These are phyloP conservation scores for Neurospora intermedia DNA, from an alignment of 495 filamentous ascomycete genomes.

Conservation along the genomic window DNA sequence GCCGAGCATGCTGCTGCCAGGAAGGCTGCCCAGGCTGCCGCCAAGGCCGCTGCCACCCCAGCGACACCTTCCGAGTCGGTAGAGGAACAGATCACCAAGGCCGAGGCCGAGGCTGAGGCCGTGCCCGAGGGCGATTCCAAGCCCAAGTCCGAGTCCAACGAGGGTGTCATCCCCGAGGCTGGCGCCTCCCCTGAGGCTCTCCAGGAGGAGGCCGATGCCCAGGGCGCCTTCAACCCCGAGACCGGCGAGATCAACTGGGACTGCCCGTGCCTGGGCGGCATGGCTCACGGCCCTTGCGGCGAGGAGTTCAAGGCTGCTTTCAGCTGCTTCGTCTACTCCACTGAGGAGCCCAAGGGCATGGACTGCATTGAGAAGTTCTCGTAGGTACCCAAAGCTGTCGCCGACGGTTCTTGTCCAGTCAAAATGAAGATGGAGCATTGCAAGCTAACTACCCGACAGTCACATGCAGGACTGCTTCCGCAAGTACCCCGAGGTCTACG, in stretches of 20 bases:
- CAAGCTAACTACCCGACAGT: slow-evolving; percentile 36
- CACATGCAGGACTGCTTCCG: slow-evolving; percentile 97
- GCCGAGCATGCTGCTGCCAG: slow-evolving; percentile 11
- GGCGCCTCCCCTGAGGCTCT: slow-evolving; percentile 42
- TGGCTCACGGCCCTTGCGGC: slow-evolving; percentile 94
- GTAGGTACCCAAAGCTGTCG: slow-evolving; percentile 36
- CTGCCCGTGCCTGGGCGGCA: slow-evolving; percentile 92
- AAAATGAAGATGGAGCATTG: background rate
- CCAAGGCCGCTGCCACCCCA: slow-evolving; percentile 12
- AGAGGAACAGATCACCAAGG: background rate
- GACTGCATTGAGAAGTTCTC: slow-evolving; percentile 98
- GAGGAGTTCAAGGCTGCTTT: slow-evolving; percentile 91
- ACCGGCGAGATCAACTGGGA: slow-evolving; percentile 99
- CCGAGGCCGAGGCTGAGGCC: slow-evolving; percentile 3
- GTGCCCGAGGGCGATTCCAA: slow-evolving; percentile 3
- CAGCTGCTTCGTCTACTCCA: slow-evolving; percentile 92
- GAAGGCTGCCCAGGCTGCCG: slow-evolving; percentile 16
- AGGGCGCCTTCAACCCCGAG: slow-evolving; percentile 95
- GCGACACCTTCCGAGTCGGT: slow-evolving; percentile 1
- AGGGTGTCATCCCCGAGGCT: slow-evolving; percentile 11
- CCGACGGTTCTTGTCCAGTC: background rate
- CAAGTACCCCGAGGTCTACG: slow-evolving; percentile 81
- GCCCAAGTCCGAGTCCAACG: slow-evolving; percentile 7
- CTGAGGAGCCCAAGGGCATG: slow-evolving; percentile 95
- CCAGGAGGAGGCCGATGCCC: slow-evolving; percentile 67